Base-by-base conservation (phyloP, 75 land plant species). In the Cunninghamia lanceolata region DNA sequence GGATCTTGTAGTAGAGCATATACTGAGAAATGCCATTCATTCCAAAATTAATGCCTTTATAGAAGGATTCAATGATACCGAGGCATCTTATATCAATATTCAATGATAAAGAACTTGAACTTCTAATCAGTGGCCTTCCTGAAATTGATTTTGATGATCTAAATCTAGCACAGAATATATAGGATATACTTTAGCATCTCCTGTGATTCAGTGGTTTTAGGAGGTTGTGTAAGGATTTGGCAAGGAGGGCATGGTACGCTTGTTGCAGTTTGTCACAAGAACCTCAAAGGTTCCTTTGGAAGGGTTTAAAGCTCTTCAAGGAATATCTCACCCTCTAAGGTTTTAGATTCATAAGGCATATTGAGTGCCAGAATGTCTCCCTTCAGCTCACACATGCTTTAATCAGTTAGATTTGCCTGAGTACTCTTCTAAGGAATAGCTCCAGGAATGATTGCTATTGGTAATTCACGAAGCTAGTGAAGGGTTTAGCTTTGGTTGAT, bases 341-440 rank as follows among this genome's bases (percentile, higher is more conserved):
- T 98, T 98, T 84, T 98, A 98, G 90, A 98, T 98, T 87, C 99
- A 98, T 93, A 98, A 95, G 85, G 99, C 98, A 52, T 98, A 98
- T 92, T 98, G 99, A 73, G 94, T 95, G 63, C 96, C 98, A 10
- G 95, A 95, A 54, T 87, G 95, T 15, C 86, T 98, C 25, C 99
- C 87, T 97, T n/a, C n/a, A n/a, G n/a, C n/a, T n/a, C n/a, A n/a
- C n/a, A n/a, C n/a, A n/a, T n/a, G n/a, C n/a, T n/a, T 97, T 85
- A 97, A 97, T 84, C 99, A 97, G 81, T 89, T 97, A 28, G 99
- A 97, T 78, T 93, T 97, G 19, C 99, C 99, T 7, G 99, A 97
- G 89, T 97, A 97, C 68, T 86, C 96, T 5, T 89, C 96, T 9
- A 97, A 94, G 86, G 96, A 97, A 38, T 96, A 93, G 87, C 92